phyloP scores from a whole-genome alignment of 495 filamentous ascomycete species.

The Hypoxylon crocopeplum region DNA sequence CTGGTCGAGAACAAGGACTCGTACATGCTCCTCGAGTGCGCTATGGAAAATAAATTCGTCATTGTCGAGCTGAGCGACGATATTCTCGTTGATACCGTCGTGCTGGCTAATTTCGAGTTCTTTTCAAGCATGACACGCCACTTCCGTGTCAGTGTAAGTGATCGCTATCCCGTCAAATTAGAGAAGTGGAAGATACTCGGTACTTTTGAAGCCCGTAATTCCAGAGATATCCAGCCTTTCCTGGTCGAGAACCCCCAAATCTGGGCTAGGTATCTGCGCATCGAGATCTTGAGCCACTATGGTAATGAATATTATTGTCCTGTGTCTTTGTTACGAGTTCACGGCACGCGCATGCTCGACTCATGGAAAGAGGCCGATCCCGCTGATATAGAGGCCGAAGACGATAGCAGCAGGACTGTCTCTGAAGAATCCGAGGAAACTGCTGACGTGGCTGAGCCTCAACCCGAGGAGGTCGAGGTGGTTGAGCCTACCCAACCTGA shows the following conservation, averaged over 20 bases:
- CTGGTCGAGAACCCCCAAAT: slow-evolving; percentile 90
- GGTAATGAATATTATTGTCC: slow-evolving; percentile 97
- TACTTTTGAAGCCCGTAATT: slow-evolving; percentile 87
- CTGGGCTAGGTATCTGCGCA: slow-evolving; percentile 89
- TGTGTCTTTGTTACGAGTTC: slow-evolving; percentile 85
- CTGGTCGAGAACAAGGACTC: slow-evolving; percentile 97
- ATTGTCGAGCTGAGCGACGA: slow-evolving; percentile 89
- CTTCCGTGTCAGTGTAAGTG: slow-evolving; percentile 88
- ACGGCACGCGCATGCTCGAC: slow-evolving; percentile 97
- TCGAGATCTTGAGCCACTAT: slow-evolving; percentile 93
- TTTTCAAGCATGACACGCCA: slow-evolving; percentile 95
- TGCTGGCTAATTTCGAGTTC: slow-evolving; percentile 97
- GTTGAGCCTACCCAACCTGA: slow-evolving; percentile 45
- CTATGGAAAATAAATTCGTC: slow-evolving; percentile 86
- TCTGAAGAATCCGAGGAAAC: slow-evolving; percentile 53
- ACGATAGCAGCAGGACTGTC: slow-evolving; percentile 38
- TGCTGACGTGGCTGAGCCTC: slow-evolving; percentile 37
- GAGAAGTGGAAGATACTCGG: slow-evolving; percentile 93
- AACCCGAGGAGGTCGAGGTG: slow-evolving; percentile 31
- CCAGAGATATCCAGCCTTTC: slow-evolving; percentile 92
- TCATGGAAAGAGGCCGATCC: slow-evolving; percentile 77
- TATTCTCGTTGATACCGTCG: slow-evolving; percentile 93
- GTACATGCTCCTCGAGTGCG: slow-evolving; percentile 96
- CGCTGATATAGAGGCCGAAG: slow-evolving; percentile 62
- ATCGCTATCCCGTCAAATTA: slow-evolving; percentile 88